phyloP scores from a whole-genome alignment of 2,329 filamentous ascomycete genomes.

The Trichothecium sympodiale region DNA sequence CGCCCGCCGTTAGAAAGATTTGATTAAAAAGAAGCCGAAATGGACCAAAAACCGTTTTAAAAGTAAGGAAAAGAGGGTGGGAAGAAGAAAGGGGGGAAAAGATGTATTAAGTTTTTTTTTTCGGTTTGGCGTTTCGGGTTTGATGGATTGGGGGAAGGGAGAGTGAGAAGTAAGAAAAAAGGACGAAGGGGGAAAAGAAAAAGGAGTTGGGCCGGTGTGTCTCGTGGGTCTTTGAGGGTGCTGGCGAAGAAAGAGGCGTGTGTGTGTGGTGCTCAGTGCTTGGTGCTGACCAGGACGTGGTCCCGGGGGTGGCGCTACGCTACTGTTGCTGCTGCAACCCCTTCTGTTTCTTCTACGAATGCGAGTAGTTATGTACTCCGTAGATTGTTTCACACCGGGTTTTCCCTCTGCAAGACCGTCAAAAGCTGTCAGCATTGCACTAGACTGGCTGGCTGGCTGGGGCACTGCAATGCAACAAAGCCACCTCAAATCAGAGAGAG shows the following conservation, averaged over 20 bases:
- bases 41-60: not conserved
- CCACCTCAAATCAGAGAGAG: no score
- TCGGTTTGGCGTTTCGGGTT: not conserved
- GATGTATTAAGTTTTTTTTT: not conserved
- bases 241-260: not conserved
- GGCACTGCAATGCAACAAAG: no score
- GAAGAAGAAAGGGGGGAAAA: not conserved
- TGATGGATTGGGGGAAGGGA: not conserved
- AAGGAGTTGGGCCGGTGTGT: not conserved
- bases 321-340: no score
- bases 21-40: not conserved
- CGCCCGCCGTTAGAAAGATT: not conserved
- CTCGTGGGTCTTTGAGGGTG: not conserved
- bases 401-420: no score
- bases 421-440: no score
- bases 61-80: not conserved
- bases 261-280: not conserved
- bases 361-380: no score
- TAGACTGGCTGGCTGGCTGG: no score
- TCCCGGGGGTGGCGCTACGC: no score
- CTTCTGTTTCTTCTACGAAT: no score
- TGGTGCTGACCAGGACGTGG: no score
- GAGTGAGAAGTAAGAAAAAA: slow-evolving; percentile 1
- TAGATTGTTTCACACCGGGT: no score
- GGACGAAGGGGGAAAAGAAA: not conserved